These are phyloP conservation scores for Mucor mucedo DNA, from an alignment of 371 early-diverging fungal genomes.

Conservation along the genomic window DNA sequence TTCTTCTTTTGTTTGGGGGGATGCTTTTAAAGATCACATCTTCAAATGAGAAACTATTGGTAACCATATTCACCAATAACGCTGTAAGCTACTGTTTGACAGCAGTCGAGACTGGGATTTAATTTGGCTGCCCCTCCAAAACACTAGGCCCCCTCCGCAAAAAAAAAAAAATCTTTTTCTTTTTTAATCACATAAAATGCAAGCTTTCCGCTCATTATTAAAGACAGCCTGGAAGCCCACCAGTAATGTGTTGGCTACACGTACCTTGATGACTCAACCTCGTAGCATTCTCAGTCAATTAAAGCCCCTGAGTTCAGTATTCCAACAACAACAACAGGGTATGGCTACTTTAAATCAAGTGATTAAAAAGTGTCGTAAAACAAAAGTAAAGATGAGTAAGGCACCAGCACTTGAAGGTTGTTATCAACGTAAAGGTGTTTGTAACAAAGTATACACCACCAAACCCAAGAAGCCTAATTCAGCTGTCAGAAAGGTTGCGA, in stretches of 20 bases:
- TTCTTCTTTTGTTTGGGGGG: no score
- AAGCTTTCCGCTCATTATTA: slow-evolving; percentile 36
- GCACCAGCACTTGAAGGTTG: slow-evolving; percentile 89
- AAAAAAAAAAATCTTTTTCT: no score
- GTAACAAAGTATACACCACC: slow-evolving; percentile 92
- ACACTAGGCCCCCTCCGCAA: no score
- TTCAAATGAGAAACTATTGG: no score
- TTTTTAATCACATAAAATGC: slow-evolving; percentile 17
- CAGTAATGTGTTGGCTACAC: slow-evolving; percentile 7
- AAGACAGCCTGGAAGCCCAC: slow-evolving; percentile 33
- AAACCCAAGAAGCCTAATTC: slow-evolving; percentile 95
- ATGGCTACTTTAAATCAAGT: slow-evolving; percentile 97
- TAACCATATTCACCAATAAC: no score
- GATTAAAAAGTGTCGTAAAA: slow-evolving; percentile 86
- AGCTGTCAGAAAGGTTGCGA: slow-evolving; percentile 86
- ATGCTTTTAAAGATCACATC: no score
- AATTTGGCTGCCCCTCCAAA: no score
- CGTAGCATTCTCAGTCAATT: slow-evolving; percentile 29
- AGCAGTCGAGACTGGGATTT: no score
- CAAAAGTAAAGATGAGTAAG: slow-evolving; percentile 66
- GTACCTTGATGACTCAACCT: slow-evolving; percentile 15
- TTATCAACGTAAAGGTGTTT: slow-evolving; percentile 93
- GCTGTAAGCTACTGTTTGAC: no score
- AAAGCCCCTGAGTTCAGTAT: slow-evolving; percentile 14
- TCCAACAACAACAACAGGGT: slow-evolving; percentile 40